Evolutionary conservation across 2,329 filamentous ascomycete genomes (phyloP).

Genomic region (Daldinia sp.): DNA sequence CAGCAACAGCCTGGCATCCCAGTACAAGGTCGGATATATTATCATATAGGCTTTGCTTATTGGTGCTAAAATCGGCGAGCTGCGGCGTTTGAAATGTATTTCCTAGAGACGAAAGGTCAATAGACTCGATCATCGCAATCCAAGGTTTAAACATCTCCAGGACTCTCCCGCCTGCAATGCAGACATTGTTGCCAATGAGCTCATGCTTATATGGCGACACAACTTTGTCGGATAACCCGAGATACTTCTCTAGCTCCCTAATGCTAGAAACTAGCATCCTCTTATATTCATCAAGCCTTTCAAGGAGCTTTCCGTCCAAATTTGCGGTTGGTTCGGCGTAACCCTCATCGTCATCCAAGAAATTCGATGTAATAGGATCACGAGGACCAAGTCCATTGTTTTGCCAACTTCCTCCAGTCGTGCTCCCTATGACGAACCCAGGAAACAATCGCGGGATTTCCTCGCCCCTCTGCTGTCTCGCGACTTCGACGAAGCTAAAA

Average conservation of each 20-base stretch:
- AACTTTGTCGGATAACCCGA: slow-evolving; percentile 80
- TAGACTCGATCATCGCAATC: slow-evolving; percentile 88
- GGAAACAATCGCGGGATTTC: slow-evolving; percentile 92
- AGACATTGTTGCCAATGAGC: slow-evolving; percentile 82
- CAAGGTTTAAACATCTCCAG: slow-evolving; percentile 90
- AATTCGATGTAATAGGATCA: slow-evolving; percentile 80
- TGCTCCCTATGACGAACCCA: slow-evolving; percentile 89
- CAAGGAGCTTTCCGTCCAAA: slow-evolving; percentile 79
- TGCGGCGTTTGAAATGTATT: slow-evolving; percentile 85
- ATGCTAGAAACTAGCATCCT: slow-evolving; percentile 85
- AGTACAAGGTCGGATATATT: slow-evolving; percentile 88
- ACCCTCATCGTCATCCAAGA: slow-evolving; percentile 83
- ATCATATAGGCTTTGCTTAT: slow-evolving; percentile 95
- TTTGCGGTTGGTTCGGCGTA: slow-evolving; percentile 74
- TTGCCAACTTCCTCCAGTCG: slow-evolving; percentile 86
- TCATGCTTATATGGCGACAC: slow-evolving; percentile 81
- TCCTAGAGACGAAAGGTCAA: slow-evolving; percentile 83
- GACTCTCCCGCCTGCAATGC: slow-evolving; percentile 78
- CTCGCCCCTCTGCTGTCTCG: slow-evolving; percentile 89
- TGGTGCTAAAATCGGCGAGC: slow-evolving; percentile 83
- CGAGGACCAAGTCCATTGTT: slow-evolving; percentile 71
- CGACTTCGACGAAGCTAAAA: slow-evolving; percentile 95
- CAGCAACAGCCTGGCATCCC: slow-evolving; percentile 89
- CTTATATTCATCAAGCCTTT: slow-evolving; percentile 86
- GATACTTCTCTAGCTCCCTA: slow-evolving; percentile 84